Evolutionary conservation across 2,329 filamentous ascomycete species (phyloP), one percentile per base, ranked within the genome.

Genomic region (Trichoderma endophyticum): DNA sequence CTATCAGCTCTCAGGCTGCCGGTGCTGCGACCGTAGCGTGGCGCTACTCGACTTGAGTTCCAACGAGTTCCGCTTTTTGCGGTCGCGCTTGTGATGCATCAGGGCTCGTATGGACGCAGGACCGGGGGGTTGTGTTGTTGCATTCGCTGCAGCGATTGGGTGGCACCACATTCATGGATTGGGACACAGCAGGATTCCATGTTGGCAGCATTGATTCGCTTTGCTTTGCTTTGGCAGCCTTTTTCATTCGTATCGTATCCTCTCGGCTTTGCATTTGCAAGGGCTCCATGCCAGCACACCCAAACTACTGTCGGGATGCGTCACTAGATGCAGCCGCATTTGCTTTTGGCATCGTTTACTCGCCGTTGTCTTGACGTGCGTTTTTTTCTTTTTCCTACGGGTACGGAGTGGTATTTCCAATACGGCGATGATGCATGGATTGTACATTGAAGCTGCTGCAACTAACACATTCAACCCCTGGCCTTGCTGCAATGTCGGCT

Each of bases 291-390:
- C 61, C 69, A 71, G 34, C 69, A 65, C 69, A 67, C 64, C 51
- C 43, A 71, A 51, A 71, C 69, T 71, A 71, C 69, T 71, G 69
- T 43, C 36, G 66, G 56, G 36, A 61, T 60, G 51, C 69, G 51
- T 71, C 69, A 65, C 26, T 30, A 36, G 34, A 71, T 60, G 69
- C 43, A 54, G 39, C 43, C 43, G 39, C 57, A 51, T 36, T 54
- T 57, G 39, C 32, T 54, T 61, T 54, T 48, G 21, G 57, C 39
- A 70, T 14, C 57, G 57, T 39, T 24, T 59, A 18, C 51, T 28
- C 32, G 48, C 32, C 1, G 24, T 34, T 18, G 39, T 61, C 21
- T 3, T 21, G 57, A 21, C 30, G 15, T 28, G 15, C 24, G 26
- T 28, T 59, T 32, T 34, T 26, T n/a, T 21, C 18, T 11, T 9